Conservation (phyloP, 1,284 basidiomycete genomes). For the Tilletia horrida region DNA sequence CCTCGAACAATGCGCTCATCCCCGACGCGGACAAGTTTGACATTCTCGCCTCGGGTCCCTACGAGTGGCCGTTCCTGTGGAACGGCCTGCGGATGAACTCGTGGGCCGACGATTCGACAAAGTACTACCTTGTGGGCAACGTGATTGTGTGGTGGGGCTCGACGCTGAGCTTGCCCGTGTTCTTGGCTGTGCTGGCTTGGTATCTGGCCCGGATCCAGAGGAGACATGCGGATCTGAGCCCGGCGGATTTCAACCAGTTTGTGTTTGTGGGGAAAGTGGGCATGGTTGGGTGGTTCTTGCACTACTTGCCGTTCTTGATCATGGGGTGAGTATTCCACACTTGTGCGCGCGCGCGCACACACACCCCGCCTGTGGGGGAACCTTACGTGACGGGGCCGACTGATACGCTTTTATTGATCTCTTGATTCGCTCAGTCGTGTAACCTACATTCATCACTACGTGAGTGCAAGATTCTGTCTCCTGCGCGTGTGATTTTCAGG, state of each 20-base stretch:
- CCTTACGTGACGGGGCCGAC: too few relatives aligned
- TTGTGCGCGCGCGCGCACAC: too few relatives aligned
- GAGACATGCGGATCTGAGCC: conserved; percentile 83
- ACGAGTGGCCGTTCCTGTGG: conserved; percentile 95
- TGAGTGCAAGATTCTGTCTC: conserved; percentile 55
- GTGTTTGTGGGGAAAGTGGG: conserved; percentile 87
- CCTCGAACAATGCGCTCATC: conserved; percentile 93
- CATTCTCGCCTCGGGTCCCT: conserved; percentile 84
- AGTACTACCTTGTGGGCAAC: conserved; percentile 91
- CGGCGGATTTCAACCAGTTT: conserved; percentile 87
- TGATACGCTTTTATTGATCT: neutral
- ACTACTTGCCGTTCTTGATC: conserved; percentile 87
- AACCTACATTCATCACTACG: conserved; percentile 84
- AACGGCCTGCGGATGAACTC: conserved; percentile 82
- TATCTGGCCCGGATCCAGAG: conserved; percentile 83
- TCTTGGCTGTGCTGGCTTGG: conserved; percentile 62
- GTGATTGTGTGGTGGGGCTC: conserved; percentile 90
- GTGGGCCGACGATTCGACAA: conserved; percentile 81
- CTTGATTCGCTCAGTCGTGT: conserved; percentile 56
- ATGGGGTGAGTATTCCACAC: conserved; percentile 71
- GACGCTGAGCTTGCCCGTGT: conserved; percentile 66
- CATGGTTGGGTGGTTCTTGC: conserved; percentile 85
- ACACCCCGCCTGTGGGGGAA: too few relatives aligned
- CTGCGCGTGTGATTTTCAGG: too few relatives aligned
- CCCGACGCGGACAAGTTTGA: conserved; percentile 98